Evolutionary conservation across 129 eudicot species (phyloP), one percentile per base, ranked within the genome.

Genomic region (Centrapalus pauciflorus): DNA sequence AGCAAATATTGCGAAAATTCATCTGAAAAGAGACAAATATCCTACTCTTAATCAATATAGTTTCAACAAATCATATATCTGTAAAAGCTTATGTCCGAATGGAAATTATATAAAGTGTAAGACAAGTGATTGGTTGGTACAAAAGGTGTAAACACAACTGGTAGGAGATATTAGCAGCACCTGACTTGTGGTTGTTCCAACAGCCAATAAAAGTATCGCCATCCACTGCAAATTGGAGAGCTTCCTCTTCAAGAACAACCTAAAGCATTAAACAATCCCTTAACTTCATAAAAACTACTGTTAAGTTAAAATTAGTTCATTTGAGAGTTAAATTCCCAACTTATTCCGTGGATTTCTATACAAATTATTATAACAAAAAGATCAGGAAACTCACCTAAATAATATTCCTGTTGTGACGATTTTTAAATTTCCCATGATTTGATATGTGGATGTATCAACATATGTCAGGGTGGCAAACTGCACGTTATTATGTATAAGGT

Each of bases 171-270:
- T 11, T 26, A 77, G 40, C 17, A 63, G 74, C 69, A 94, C 99
- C 97, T 94, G 99, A 76, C 99, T 94, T 48, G 96, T 94, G 52
- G 99, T 94, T 67, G 99, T 94, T 61, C 97, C 97, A 58, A 86
- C 75, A 75, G 95, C 90, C 84, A 89, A 77, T 32, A 86, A 69
- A 63, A 82, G 73, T 64, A 89, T 83, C 14, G 96, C 96, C 95
- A 89, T 86, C 96, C 96, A 89, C 81, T 83, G 90, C 84, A 89
- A 79, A 75, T 71, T 86, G 82, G 96, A 79, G 40, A 89, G 96
- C 83, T 81, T 89, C 83, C 81, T 86, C 88, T 77, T 89, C 83
- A 89, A 70, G 76, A 89, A 89, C 76, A 89, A 70, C 90, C 96
- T 89, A 75, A 38, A 81, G 40, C 55, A 76, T 16, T 62, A 43